Base-by-base conservation (phyloP, 306 rosid genomes). In the Gillenia trifoliata region DNA sequence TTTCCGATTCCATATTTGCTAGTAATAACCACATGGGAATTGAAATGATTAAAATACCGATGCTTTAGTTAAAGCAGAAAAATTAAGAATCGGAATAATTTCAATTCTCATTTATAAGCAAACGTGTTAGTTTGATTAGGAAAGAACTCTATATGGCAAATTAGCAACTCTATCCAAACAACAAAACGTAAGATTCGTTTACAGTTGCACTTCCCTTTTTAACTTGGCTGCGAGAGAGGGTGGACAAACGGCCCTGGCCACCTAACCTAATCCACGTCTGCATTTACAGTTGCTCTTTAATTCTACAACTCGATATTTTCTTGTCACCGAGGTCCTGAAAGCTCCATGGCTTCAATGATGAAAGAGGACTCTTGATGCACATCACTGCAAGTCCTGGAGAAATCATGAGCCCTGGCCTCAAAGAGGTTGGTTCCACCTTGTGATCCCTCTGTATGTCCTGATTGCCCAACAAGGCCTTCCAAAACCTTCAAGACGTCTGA, bases 301-400 rank as follows among this genome's bases (percentile, higher is more conserved):
- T 13, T 13, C 19, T 45, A 45, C 45, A 56, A 30, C 38, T 33
- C 66, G 71, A 57, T 71, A n/a, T 49, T 22, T 52, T 10, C 73
- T 22, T 75, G 83, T 88, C 77, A 94, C 50, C 97, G 79, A 68
- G 99, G 99, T 81, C 99, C 97, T 17, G 99, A 94, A 74, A 94
- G 96, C 69, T 94, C 97, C 79, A 94, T 92, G 72, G 97, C 93
- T 87, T 94, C 96, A 3, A 94, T 83, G 40, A 85, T 82, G 73
- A 94, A 92, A 4, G 97, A 92, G 75, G 92, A 90, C 76, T 89
- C 96, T 67, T 89, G 92, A 40, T 74, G 86, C 61, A 75, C 80
- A 56, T 90, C 89, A 66, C 89, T 88, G 56, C 84, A 85, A 67
- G 83, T 85, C 80, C 85, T 81, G 31, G 90, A 86, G 88, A 87